phyloP scores from a whole-genome alignment of 2,329 filamentous ascomycete genomes.

The Nigrograna mackinnonii region DNA sequence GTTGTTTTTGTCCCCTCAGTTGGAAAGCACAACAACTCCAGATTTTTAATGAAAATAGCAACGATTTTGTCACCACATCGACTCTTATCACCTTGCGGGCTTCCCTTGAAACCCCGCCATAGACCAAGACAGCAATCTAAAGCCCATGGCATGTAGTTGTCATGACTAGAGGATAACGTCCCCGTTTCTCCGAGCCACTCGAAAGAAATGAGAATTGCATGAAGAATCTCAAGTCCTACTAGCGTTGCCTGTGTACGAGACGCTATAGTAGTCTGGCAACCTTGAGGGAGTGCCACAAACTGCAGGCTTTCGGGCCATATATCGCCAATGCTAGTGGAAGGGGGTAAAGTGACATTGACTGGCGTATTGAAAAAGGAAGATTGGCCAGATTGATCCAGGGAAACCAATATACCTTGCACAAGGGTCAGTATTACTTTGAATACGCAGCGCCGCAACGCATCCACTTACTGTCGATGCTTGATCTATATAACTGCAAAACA shows the following conservation, averaged over 20 bases:
- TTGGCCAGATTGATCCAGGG: no score
- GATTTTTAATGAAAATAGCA: no score
- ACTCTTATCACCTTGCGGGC: not conserved
- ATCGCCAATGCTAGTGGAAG: conserved; percentile 40
- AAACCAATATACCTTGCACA: no score
- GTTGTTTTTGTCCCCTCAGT: no score
- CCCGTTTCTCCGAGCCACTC: not conserved
- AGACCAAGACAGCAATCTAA: conserved; percentile 25
- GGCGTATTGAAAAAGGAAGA: conserved; percentile 8
- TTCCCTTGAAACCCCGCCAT: conserved; percentile 25
- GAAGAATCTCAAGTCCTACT: conserved; percentile 28
- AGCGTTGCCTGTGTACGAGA: conserved; percentile 27
- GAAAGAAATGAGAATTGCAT: conserved; percentile 2
- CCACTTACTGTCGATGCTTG: conserved; percentile 45
- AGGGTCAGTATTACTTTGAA: no score
- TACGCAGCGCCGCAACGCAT: no score
- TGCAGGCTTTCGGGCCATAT: conserved; percentile 44
- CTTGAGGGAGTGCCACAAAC: conserved; percentile 45
- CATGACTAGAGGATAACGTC: conserved; percentile 6
- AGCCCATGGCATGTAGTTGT: conserved; percentile 27
- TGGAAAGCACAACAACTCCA: no score
- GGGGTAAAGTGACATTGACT: conserved; percentile 40
- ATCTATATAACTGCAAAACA: conserved; percentile 41
- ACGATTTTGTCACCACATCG: no score
- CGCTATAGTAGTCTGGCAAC: conserved; percentile 36